Base-by-base conservation (phyloP, 1,139 yeast genomes). In the Pichia sp. region DNA sequence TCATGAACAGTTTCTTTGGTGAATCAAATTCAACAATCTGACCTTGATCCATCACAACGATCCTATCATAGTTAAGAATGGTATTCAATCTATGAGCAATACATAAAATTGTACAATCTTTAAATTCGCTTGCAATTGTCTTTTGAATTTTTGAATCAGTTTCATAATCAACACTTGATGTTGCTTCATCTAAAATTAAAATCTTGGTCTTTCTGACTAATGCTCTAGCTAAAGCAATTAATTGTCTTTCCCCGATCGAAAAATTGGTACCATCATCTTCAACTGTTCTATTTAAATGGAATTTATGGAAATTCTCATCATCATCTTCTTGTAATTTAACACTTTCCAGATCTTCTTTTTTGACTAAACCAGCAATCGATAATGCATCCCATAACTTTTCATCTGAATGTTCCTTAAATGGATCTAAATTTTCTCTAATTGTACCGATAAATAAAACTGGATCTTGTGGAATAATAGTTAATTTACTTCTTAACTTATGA, bases 11-110 rank as follows among this genome's bases (percentile, higher is more conserved):
- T 10, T 59, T 59, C 61, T 42, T 49, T 5, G 82, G 82, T 2
- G 70, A 60, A 48, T 74, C 80, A 54, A 67, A 71, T 55, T 76
- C 79, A 29, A 60, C 65, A 35, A 74, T 63, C 39, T 66, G 58
- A 20, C 81, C 81, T 30, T 68, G 60, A 52, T 74, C 79, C 63
- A 76, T 60, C 27, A 75, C 79, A 48, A 75, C 62, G 42, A 76
- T 74, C 50, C 68, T 67, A 53, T 76, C 80, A 52, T 75, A 75
- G 48, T 71, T 63, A 43, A 74, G 55, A 51, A 76, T 74, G 1
- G 80, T 76, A 56, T 71, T 73, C 58, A 76, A 66, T 53, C 81
- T 66, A 57, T 76, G 80, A 4, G 81, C 81, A 60, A 76, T 74
- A 60, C 80, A 74, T 51, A 76, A 62, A 35, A 75, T 73, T 0